A percentile compares a stretch with the other conserved stretches of the same genome.
These are phyloP conservation scores for Helianthus tuberosus DNA, from an alignment of 129 eudicot species.

Conservation along the genomic window DNA sequence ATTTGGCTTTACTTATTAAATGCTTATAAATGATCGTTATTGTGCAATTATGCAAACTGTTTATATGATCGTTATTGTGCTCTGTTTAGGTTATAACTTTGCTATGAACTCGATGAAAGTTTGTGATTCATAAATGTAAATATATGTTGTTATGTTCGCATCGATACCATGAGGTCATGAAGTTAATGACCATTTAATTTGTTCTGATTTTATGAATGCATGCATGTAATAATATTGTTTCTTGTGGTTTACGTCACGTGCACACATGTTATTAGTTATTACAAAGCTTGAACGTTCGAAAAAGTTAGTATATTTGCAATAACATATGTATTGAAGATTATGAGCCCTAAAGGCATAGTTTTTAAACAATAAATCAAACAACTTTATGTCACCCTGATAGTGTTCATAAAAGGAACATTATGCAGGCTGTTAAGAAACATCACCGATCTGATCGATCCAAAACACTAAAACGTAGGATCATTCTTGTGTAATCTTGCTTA, in stretches of 20 bases:
- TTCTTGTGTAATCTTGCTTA: not conserved
- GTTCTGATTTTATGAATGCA: constrained; percentile 10
- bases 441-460: not conserved
- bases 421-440: constrained; percentile 17
- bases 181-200: not conserved
- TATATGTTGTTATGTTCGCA: not conserved
- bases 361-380: not conserved
- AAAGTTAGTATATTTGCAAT: constrained; percentile 11
- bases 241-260: constrained; percentile 3
- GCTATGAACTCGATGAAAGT: constrained; percentile 6
- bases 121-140: not conserved
- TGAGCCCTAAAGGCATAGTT: constrained; percentile 9
- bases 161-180: not conserved
- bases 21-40: not conserved
- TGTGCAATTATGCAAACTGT: not conserved
- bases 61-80: constrained; percentile 22
- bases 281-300: not conserved
- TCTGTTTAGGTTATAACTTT: constrained; percentile 17
- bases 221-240: not conserved
- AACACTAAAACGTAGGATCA: constrained; percentile 6
- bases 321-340: not conserved
- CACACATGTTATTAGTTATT: not conserved
- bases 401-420: not conserved
- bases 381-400: constrained; percentile 7
- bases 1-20: not conserved